Evolutionary conservation across 1,284 basidiomycete genomes (phyloP), one percentile per base, ranked within the genome.

Genomic region (Papiliotrema terrestris): DNA sequence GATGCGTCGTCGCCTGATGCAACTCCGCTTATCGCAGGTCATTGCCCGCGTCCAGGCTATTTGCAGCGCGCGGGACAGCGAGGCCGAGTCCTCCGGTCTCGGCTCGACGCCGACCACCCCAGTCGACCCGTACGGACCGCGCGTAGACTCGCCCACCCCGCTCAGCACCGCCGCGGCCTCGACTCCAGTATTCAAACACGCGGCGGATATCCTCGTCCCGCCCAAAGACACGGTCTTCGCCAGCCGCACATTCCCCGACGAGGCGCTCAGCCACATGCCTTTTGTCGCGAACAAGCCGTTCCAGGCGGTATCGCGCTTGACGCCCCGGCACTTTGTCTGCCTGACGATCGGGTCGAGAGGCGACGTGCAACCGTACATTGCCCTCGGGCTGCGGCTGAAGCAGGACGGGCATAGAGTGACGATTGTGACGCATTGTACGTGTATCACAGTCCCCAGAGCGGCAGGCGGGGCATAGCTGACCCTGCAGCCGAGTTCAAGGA

Each of bases 341-440:
- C 67, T 81, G 29, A 81, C 79, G 2, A 80, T 80, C 37, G 80
- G 80, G 14, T 78, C 76, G 3, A 65, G 79, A 36, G 80, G 79
- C 13, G 80, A 81, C 54, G 73, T 81, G 1, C 79, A 81, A 62
- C 80, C 80, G 3, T 80, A 79, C 58, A 79, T 80, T 49, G 79
- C 79, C 5, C 65, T 80, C 14, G 65, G 62, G 2, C 51, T 77
- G 45, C 62, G 74, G 13, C 68, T 84, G 47, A 78, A 78, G 76
- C 76, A 76, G 60, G 79, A 83, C 56, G 82, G 82, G 0, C 84
- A 86, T 62, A 71, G 69, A n/a, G 68, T 70, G 15, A 62, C 67
- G 8, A 84, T 86, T 49, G 82, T 84, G 8, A 85, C 84, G 14
- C 84, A 86, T 70, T 78, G 68, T 67, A 43, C 58, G 67, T 63